Percentiles rank a stretch among this genome's conserved stretches.
Conservation (phyloP, 2,329 filamentous ascomycete genomes). For the Dothidotthia symphoricarpi region DNA sequence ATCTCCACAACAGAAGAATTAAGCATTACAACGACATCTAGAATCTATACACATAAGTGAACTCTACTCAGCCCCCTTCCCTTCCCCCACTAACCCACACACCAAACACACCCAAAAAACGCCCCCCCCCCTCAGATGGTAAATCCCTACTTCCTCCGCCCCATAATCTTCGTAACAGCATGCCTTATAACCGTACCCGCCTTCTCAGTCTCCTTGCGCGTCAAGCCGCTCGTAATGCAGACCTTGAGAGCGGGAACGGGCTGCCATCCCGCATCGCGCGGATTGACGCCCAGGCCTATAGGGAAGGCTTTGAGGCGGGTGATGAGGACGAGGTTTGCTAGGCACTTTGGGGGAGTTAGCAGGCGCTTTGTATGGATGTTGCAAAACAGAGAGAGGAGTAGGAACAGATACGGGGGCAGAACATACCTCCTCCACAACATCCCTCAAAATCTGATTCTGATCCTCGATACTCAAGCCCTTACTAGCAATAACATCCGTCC, state of each 20-base stretch:
- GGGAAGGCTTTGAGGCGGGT: conserved; percentile 81
- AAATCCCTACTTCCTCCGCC: conserved; percentile 45
- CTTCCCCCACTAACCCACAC: too few relatives aligned
- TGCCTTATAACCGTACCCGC: conserved; percentile 84
- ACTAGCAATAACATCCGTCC: conserved; percentile 73
- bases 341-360: conserved; percentile 53
- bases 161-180: conserved; percentile 90
- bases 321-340: conserved; percentile 86
- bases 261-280: conserved; percentile 66
- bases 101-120: too few relatives aligned
- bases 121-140: too few relatives aligned
- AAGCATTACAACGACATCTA: too few relatives aligned
- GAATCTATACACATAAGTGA: too few relatives aligned
- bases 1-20: too few relatives aligned
- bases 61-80: too few relatives aligned
- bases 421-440: conserved; percentile 92
- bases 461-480: conserved; percentile 69
- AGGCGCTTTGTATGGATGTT: too few relatives aligned
- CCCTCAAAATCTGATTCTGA: conserved; percentile 80
- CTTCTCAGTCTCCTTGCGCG: conserved; percentile 94
- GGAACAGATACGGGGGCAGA: neutral
- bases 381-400: neutral
- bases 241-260: conserved; percentile 84
- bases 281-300: conserved; percentile 54
- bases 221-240: conserved; percentile 81